phyloP scores from a whole-genome alignment of 257 asterid species.

The Cordia subcordata region DNA sequence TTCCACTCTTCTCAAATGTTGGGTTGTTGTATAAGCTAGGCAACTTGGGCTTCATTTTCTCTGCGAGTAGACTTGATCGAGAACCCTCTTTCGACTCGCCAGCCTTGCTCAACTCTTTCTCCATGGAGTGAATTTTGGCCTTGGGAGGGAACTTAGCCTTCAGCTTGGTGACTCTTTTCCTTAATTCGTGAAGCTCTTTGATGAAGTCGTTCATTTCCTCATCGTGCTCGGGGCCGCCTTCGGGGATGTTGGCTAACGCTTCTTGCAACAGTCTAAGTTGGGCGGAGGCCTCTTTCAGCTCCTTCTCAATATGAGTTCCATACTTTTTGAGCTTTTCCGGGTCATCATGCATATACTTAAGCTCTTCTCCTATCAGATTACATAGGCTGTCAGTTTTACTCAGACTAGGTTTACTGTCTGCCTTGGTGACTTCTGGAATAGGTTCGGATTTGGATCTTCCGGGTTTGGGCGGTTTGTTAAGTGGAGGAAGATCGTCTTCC shows the following conservation, averaged over 20 bases:
- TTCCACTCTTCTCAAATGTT: not conserved
- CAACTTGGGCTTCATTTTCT: not conserved
- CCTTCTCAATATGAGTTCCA: not conserved
- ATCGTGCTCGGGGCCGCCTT: not conserved
- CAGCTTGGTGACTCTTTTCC: slow-evolving; percentile 4
- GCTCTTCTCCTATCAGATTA: slow-evolving; percentile 2
- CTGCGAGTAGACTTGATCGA: not conserved
- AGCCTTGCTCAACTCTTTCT: not conserved
- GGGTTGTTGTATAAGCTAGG: not conserved
- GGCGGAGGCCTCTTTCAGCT: not conserved
- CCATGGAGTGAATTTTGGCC: not conserved
- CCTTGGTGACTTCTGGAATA: not conserved
- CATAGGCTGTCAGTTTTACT: not conserved
- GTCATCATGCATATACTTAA: not conserved
- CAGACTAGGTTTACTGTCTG: not conserved
- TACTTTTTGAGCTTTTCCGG: slow-evolving; percentile 1
- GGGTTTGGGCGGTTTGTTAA: not conserved
- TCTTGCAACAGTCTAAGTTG: not conserved
- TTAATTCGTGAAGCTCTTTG: not conserved
- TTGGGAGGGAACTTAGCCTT: slow-evolving; percentile 8
- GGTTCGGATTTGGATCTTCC: not conserved
- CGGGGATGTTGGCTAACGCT: not conserved
- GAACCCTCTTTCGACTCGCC: not conserved
- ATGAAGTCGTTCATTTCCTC: no score
- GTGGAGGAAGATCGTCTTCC: not conserved